phyloP scores from a whole-genome alignment of 345 rosid species.

The Dipteronia dyeriana region DNA sequence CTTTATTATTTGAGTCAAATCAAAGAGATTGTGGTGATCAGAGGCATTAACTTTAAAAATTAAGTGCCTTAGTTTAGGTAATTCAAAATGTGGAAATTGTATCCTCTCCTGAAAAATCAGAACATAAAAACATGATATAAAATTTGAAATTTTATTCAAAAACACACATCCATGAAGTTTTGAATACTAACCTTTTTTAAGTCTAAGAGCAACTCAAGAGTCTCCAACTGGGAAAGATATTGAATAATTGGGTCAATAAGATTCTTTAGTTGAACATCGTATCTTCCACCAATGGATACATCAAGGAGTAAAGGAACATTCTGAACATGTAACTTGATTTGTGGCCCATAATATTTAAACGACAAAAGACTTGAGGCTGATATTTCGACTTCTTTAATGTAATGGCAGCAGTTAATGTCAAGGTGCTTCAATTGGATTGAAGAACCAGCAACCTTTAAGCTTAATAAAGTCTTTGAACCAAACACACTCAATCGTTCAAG shows the following conservation, averaged over 20 bases:
- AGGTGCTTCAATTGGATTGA: constrained; percentile 3
- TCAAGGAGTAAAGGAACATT: not conserved
- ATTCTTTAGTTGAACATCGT: not conserved
- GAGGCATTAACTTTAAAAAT: not conserved
- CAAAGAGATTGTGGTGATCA: not conserved
- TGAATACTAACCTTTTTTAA: no score
- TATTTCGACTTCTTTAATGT: not conserved
- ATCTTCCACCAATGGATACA: not conserved
- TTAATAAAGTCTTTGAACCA: not conserved
- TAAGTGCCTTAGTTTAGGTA: constrained; percentile 6
- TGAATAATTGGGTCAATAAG: not conserved
- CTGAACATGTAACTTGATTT: not conserved
- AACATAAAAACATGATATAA: not conserved
- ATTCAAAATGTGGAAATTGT: not conserved
- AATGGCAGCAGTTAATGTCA: not conserved
- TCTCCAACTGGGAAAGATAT: not conserved
- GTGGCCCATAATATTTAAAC: not conserved
- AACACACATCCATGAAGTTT: not conserved
- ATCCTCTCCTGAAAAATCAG: not conserved
- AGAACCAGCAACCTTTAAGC: not conserved
- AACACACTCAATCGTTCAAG: not conserved
- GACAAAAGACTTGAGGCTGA: not conserved
- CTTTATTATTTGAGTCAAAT: not conserved
- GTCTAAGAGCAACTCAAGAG: not conserved
- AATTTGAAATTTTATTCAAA: not conserved